Conservation (phyloP, 2,329 filamentous ascomycete species). For the Alternaria consortialis region DNA sequence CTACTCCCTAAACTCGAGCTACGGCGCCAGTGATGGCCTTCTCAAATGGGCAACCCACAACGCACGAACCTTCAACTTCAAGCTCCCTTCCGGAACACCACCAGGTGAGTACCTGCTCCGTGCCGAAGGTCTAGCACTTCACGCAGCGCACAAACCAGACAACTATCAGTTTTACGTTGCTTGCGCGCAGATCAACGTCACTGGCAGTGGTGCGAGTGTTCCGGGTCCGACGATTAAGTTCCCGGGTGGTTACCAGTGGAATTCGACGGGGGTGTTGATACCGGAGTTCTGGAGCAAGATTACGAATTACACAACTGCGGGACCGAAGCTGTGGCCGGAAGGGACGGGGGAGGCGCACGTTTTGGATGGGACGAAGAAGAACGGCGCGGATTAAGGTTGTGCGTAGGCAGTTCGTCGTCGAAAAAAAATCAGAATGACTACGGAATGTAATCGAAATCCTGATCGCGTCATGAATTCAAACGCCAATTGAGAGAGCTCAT, state of each 20-base stretch:
- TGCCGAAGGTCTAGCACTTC: slow-evolving; percentile 51
- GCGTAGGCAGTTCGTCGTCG: neutral
- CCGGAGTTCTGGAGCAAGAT: slow-evolving; percentile 21
- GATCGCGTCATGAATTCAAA: too few relatives aligned
- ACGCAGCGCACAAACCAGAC: slow-evolving; percentile 32
- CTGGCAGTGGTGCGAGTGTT: slow-evolving; percentile 38
- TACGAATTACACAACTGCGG: slow-evolving; percentile 38
- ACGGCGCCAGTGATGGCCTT: slow-evolving; percentile 22
- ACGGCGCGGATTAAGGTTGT: slow-evolving; percentile 5
- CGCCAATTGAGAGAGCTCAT: too few relatives aligned
- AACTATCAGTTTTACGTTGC: slow-evolving; percentile 55
- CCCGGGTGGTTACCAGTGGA: slow-evolving; percentile 49
- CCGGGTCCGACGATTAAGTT: slow-evolving; percentile 49
- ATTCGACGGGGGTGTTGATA: slow-evolving; percentile 46
- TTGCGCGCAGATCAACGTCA: slow-evolving; percentile 55
- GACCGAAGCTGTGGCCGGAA: slow-evolving; percentile 33
- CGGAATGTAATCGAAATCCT: neutral
- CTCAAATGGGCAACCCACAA: slow-evolving; percentile 41
- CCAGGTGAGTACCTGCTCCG: slow-evolving; percentile 56
- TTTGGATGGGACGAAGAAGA: slow-evolving; percentile 18
- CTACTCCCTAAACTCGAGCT: slow-evolving; percentile 47
- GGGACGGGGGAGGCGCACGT: slow-evolving; percentile 24
- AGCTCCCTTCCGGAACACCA: slow-evolving; percentile 47
- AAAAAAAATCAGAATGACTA: neutral
- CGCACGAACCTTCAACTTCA: slow-evolving; percentile 41